Evolutionary conservation across 345 rosid genomes (phyloP).

Genomic region (Populus davidiana): DNA sequence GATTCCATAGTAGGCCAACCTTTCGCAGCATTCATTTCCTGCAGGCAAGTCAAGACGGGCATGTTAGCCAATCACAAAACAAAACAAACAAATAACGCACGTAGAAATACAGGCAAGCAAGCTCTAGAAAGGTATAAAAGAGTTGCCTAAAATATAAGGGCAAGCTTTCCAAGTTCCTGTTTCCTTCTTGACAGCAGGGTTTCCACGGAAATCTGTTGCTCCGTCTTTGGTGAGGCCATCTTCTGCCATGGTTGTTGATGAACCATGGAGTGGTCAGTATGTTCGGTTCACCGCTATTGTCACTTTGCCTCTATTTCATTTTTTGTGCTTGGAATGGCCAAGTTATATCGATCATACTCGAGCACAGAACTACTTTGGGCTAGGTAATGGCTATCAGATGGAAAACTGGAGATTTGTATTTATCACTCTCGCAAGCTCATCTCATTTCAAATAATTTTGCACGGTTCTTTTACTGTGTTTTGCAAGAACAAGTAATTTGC

Average conservation of each 20-base stretch:
- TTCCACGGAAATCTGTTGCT: constrained; percentile 32
- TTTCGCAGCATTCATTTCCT: constrained; percentile 47
- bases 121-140: neutral
- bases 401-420: too few relatives aligned
- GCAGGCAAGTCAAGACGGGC: neutral
- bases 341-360: neutral
- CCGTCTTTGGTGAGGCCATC: constrained; percentile 34
- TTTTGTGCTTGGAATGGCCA: neutral
- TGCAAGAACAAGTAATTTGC: too few relatives aligned
- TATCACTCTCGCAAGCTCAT: too few relatives aligned
- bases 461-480: too few relatives aligned
- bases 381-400: too few relatives aligned
- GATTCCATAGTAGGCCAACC: constrained; percentile 42
- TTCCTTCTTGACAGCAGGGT: constrained; percentile 30
- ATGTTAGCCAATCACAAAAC: neutral
- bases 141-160: constrained; percentile 37
- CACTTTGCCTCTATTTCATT: neutral
- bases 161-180: constrained; percentile 50
- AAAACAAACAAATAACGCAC: neutral
- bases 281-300: too few relatives aligned
- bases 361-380: too few relatives aligned
- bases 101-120: neutral
- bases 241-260: constrained; percentile 27
- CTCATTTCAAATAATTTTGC: too few relatives aligned
- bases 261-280: neutral